Evolutionary conservation across 108 stramenopile genomes (phyloP).

Genomic region (Fistulifera solaris): DNA sequence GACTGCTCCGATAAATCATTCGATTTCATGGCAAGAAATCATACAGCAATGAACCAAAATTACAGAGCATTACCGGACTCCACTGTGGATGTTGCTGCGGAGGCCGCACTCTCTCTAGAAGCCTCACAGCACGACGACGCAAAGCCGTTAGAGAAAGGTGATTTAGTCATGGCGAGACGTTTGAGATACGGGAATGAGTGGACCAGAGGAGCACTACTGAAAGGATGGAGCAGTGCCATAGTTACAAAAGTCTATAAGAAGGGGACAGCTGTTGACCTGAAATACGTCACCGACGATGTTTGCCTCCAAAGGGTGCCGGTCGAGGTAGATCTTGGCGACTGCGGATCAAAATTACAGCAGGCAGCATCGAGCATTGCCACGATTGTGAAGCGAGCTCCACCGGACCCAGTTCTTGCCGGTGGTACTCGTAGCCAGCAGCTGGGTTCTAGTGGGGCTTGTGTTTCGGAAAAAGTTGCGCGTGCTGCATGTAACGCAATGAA

Average conservation of each 20-base stretch:
- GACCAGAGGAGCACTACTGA: conserved; percentile 64
- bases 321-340: conserved; percentile 45
- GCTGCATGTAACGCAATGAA: conserved; percentile 36
- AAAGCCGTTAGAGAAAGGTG: conserved; percentile 33
- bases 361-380: conserved; percentile 47
- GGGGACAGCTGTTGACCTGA: conserved; percentile 48
- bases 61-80: conserved; percentile 47
- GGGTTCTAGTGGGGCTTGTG: conserved; percentile 75
- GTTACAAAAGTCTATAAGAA: conserved; percentile 43
- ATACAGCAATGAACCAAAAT: conserved; percentile 54
- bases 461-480: conserved; percentile 72
- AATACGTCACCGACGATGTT: conserved; percentile 52
- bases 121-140: conserved; percentile 12
- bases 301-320: conserved; percentile 47
- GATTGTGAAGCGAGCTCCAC: conserved; percentile 51
- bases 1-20: conserved; percentile 77
- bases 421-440: conserved; percentile 42
- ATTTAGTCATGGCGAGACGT: conserved; percentile 53
- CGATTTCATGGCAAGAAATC: conserved; percentile 83
- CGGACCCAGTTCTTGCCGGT: conserved; percentile 69
- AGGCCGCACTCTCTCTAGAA: conserved; percentile 30
- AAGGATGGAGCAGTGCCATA: conserved; percentile 76
- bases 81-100: conserved; percentile 46
- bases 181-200: conserved; percentile 59
- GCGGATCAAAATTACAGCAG: conserved; percentile 31